Base-by-base conservation (phyloP, 306 rosid species). In the Quercus mongolica region DNA sequence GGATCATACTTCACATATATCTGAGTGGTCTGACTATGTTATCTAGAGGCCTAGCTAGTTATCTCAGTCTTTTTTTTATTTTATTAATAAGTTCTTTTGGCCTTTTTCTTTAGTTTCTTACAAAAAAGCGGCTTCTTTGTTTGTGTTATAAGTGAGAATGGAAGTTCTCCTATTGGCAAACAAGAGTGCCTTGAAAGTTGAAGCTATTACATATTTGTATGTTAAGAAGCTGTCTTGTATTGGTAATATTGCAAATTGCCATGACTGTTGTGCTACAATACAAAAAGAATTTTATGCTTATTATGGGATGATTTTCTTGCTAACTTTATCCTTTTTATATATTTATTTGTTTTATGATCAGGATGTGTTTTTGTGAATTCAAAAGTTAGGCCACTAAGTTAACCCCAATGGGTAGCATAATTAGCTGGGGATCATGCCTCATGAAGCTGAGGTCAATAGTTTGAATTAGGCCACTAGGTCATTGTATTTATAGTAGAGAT, bases 11-110 rank as follows among this genome's bases (percentile, higher is more conserved):
- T 84, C 94, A 13, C 59, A 95, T 71, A 84, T 92, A 15, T 21
- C 75, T 31, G 97, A 90, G 51, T 92, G 94, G 85, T 91, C 90
- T 84, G 94, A 95, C 62, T 93, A 93, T 67, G 92, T 89, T 67
- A 83, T 91, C 75, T 94, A 86, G 83, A 82, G 11, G 15, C 14
- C 15, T 49, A 12, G 54, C 54, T 49, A 49, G 54, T 21, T 51
- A 58, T 74, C 51, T 46, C 58, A 72, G 44, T 35, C 25, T 1
- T 78, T 58, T 6, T 77, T 35, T 0, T 54, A 18, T 55, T 71
- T 3, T 0, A 17, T 6, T 6, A 21, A 64, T 52, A 46, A 26
- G 7, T 28, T 9, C 26, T 41, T 78, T 46, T 44, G 18, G 1
- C 5, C 70, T 57, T 31, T 68, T 31, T 68, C 2, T 20, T 38